Conservation (phyloP, 768 basidiomycete genomes). For the Termitomyces sp. region DNA sequence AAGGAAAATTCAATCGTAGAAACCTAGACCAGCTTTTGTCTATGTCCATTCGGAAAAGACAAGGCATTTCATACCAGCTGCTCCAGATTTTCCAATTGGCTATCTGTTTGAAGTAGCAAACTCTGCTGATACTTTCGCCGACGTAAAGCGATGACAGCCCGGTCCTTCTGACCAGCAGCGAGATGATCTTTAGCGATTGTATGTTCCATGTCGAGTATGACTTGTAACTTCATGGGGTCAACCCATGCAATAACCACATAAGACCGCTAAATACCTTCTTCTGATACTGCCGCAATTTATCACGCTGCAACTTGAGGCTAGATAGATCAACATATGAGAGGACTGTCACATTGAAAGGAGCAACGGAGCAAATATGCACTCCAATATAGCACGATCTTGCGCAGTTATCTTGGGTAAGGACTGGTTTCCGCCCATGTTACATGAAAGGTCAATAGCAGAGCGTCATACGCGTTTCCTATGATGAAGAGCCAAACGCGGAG, state of each 20-base stretch:
- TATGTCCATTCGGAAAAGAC: neutral
- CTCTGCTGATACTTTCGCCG: slow-evolving; percentile 92
- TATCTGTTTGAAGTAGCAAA: slow-evolving; percentile 82
- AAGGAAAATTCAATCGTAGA: slow-evolving; percentile 96
- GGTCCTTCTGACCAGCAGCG: slow-evolving; percentile 74
- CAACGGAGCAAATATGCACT: slow-evolving; percentile 50
- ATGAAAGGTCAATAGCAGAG: neutral
- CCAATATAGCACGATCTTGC: slow-evolving; percentile 92
- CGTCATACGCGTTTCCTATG: neutral
- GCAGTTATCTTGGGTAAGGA: slow-evolving; percentile 85
- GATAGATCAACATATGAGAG: slow-evolving; percentile 7
- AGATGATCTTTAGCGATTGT: slow-evolving; percentile 85
- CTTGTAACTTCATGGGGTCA: slow-evolving; percentile 66
- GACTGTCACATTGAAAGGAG: slow-evolving; percentile 7
- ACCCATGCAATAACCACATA: neutral
- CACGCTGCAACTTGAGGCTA: slow-evolving; percentile 93
- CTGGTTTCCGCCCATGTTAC: slow-evolving; percentile 61
- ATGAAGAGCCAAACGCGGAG: neutral
- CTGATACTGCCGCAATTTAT: slow-evolving; percentile 95
- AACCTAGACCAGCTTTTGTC: slow-evolving; percentile 49
- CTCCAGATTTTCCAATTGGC: slow-evolving; percentile 84
- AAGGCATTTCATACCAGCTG: slow-evolving; percentile 57
- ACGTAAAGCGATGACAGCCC: slow-evolving; percentile 83
- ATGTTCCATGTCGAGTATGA: slow-evolving; percentile 80
- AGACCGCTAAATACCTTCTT: slow-evolving; percentile 54